Evolutionary conservation across 2,329 filamentous ascomycete species (phyloP).

Genomic region (Capronia coronata): DNA sequence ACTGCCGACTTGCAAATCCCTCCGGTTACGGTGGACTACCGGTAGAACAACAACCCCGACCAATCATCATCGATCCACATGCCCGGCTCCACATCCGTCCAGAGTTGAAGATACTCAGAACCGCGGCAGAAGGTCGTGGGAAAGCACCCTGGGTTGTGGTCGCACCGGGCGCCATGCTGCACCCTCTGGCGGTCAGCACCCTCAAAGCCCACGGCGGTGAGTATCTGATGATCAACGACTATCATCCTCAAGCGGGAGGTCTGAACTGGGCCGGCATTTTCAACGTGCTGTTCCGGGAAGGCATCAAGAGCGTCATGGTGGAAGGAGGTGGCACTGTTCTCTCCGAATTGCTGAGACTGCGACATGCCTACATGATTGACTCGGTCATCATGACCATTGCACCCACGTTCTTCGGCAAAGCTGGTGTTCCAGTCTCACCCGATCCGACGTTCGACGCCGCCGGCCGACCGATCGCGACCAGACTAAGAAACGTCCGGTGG

Average conservation of each 20-base stretch:
- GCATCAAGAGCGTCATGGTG: slow-evolving; percentile 76
- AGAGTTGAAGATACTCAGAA: slow-evolving; percentile 58
- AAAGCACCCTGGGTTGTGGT: slow-evolving; percentile 68
- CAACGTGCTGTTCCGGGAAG: slow-evolving; percentile 49
- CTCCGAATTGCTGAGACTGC: slow-evolving; percentile 65
- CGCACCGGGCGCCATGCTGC: slow-evolving; percentile 41
- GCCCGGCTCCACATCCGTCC: slow-evolving; percentile 62
- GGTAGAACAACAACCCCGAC: slow-evolving; percentile 60
- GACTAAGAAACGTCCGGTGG: slow-evolving; percentile 62
- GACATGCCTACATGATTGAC: slow-evolving; percentile 58
- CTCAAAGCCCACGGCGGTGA: slow-evolving; percentile 44
- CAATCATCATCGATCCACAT: slow-evolving; percentile 72
- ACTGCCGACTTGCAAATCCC: slow-evolving; percentile 64
- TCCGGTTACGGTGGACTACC: slow-evolving; percentile 51
- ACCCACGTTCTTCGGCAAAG: slow-evolving; percentile 79
- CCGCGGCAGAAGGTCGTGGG: slow-evolving; percentile 59
- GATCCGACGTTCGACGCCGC: slow-evolving; percentile 43
- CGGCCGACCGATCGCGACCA: slow-evolving; percentile 56
- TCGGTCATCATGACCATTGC: slow-evolving; percentile 83
- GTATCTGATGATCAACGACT: slow-evolving; percentile 36
- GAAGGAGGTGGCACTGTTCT: slow-evolving; percentile 81
- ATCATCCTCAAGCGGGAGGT: slow-evolving; percentile 23
- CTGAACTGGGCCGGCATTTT: slow-evolving; percentile 60
- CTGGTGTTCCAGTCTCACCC: slow-evolving; percentile 73
- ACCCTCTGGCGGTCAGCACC: slow-evolving; percentile 41